A percentile compares a stretch with the other conserved stretches of the same genome.
phyloP scores from a whole-genome alignment of 306 rosid genomes.

The Citrullus amarus region DNA sequence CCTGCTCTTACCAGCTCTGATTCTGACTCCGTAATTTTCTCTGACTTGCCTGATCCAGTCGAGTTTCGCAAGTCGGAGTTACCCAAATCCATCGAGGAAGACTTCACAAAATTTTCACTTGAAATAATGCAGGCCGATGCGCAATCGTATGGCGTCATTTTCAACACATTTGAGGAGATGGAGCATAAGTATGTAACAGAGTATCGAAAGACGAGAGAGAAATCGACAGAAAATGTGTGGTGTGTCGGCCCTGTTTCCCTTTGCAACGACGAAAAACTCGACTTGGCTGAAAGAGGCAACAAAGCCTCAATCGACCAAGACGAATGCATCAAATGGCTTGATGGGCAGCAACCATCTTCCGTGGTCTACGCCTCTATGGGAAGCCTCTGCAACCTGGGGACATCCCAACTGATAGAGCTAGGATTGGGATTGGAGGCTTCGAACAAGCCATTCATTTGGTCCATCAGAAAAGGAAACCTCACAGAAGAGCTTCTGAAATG shows the following conservation, averaged over 20 bases:
- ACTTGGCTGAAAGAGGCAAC: slow-evolving; percentile 47
- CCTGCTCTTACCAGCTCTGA: neutral
- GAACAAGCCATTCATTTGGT: slow-evolving; percentile 27
- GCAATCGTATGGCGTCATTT: slow-evolving; percentile 14
- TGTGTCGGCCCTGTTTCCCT: slow-evolving; percentile 30
- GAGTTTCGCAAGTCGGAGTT: slow-evolving; percentile 11
- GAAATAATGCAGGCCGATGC: neutral
- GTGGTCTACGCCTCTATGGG: slow-evolving; percentile 48
- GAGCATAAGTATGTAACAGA: slow-evolving; percentile 30
- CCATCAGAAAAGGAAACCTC: neutral
- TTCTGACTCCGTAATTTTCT: slow-evolving; percentile 2
- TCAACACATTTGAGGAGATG: slow-evolving; percentile 24
- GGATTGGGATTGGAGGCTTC: slow-evolving; percentile 28
- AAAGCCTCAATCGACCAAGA: slow-evolving; percentile 18
- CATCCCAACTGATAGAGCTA: slow-evolving; percentile 19
- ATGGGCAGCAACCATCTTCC: slow-evolving; percentile 14
- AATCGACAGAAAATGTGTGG: slow-evolving; percentile 31
- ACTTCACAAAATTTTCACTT: neutral
- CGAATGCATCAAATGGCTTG: slow-evolving; percentile 33
- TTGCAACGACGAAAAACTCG: slow-evolving; percentile 24
- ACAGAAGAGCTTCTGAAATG: slow-evolving; percentile 20
- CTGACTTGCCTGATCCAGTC: slow-evolving; percentile 11
- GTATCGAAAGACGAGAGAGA: slow-evolving; percentile 21
- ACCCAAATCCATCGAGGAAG: neutral
- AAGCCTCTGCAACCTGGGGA: slow-evolving; percentile 12